Evolutionary conservation across 305 asterid species (phyloP).

Genomic region (Coffea humblotiana): DNA sequence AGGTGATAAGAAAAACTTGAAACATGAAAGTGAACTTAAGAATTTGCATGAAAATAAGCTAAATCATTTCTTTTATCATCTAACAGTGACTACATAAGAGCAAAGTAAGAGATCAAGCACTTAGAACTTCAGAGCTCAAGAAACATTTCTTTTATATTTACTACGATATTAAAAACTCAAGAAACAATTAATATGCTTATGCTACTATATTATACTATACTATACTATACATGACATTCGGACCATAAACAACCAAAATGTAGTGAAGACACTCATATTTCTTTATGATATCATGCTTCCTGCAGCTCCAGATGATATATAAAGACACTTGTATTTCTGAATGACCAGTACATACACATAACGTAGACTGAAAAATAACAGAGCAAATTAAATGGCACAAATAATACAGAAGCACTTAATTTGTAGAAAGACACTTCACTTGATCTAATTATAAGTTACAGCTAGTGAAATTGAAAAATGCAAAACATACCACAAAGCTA

Average conservation of each 20-base stretch:
- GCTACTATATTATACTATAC: no score
- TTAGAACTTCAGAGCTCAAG: no score
- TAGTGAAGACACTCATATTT: not conserved
- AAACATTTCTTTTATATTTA: no score
- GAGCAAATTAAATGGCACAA: not conserved
- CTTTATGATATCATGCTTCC: not conserved
- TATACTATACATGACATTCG: not conserved
- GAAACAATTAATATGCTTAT: no score
- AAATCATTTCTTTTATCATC: no score
- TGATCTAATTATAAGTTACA: not conserved
- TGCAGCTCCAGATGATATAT: not conserved
- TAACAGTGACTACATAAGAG: no score
- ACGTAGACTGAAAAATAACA: not conserved
- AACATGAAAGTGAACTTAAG: no score
- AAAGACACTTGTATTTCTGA: not conserved
- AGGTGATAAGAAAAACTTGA: no score
- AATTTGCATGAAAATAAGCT: no score
- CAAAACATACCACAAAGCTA: no score
- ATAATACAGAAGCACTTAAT: not conserved
- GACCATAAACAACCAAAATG: not conserved
- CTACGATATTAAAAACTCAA: no score
- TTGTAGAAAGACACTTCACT: not conserved
- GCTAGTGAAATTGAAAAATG: conserved; percentile 4
- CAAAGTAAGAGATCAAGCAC: no score
- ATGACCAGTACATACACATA: not conserved